A percentile compares a stretch with the other conserved stretches of the same genome.
Evolutionary conservation across 495 filamentous ascomycete species (phyloP).

Genomic region (Bombardia bombarda): DNA sequence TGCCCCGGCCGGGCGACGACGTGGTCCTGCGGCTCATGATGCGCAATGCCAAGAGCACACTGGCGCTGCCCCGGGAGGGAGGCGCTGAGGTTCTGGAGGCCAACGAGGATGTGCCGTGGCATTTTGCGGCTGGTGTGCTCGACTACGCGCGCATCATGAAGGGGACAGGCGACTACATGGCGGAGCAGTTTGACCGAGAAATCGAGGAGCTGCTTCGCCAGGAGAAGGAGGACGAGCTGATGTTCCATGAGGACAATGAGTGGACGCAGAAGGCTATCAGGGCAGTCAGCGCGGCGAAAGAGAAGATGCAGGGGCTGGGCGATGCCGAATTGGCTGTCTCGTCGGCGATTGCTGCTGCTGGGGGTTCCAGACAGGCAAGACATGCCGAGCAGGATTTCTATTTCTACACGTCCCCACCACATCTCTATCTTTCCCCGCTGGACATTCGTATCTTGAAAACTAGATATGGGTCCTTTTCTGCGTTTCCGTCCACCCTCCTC

Average conservation of each 20-base stretch:
- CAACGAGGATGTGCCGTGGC: slow-evolving; percentile 81
- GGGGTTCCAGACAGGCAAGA: slow-evolving; percentile 3
- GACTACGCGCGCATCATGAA: slow-evolving; percentile 97
- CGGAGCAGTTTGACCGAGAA: slow-evolving; percentile 66
- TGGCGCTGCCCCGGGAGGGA: slow-evolving; percentile 80
- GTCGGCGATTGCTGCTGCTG: background rate
- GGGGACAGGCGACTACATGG: slow-evolving; percentile 84
- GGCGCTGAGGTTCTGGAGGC: slow-evolving; percentile 55
- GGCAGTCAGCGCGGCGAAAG: slow-evolving; percentile 61
- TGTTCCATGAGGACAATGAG: slow-evolving; percentile 88
- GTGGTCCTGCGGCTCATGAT: slow-evolving; percentile 80
- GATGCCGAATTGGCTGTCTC: slow-evolving; percentile 8
- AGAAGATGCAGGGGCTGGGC: slow-evolving; percentile 46
- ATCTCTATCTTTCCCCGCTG: slow-evolving; percentile 87
- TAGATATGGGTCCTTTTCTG: slow-evolving; percentile 74
- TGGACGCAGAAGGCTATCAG: slow-evolving; percentile 82
- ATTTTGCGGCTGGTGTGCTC: slow-evolving; percentile 84
- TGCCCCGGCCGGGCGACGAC: slow-evolving; percentile 77
- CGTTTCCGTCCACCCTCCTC: slow-evolving; percentile 83
- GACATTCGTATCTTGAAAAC: slow-evolving; percentile 93
- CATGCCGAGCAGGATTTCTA: slow-evolving; percentile 50
- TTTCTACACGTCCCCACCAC: slow-evolving; percentile 85
- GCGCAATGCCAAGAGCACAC: slow-evolving; percentile 67
- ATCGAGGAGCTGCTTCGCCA: slow-evolving; percentile 65
- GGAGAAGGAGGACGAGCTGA: slow-evolving; percentile 79